phyloP scores from a whole-genome alignment of 2,329 filamentous ascomycete species.

The Sporothrix humicola region DNA sequence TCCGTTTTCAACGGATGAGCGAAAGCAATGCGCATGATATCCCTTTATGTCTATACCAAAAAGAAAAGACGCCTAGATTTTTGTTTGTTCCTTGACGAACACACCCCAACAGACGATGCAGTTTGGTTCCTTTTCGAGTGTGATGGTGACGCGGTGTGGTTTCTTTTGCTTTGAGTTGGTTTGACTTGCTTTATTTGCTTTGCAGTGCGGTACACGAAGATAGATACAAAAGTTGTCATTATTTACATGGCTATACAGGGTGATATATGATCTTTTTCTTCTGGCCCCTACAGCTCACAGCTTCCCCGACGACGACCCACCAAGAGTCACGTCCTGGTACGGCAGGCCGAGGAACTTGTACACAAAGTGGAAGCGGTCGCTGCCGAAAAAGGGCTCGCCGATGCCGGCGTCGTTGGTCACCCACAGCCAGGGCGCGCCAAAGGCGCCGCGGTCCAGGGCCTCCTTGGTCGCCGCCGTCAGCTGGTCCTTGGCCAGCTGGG shows the following conservation, averaged over 20 bases:
- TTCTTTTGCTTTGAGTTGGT: not conserved
- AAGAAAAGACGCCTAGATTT: conserved; percentile 28
- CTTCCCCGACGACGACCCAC: not conserved
- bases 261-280: not conserved
- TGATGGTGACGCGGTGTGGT: not conserved
- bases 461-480: conserved; percentile 63
- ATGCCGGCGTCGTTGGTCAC: conserved; percentile 63
- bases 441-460: conserved; percentile 70
- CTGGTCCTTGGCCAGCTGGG: conserved; percentile 50
- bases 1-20: conserved; percentile 28
- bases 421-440: conserved; percentile 78
- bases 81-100: not conserved
- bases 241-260: not conserved
- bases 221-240: conserved; percentile 18
- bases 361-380: conserved; percentile 73
- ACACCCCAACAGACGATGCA: conserved; percentile 12
- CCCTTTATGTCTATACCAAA: conserved; percentile 31
- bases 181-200: not conserved
- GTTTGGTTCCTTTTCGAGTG: not conserved
- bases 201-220: conserved; percentile 6
- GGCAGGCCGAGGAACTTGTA: conserved; percentile 69
- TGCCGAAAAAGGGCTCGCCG: conserved; percentile 76
- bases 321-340: conserved; percentile 55
- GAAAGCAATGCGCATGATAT: conserved; percentile 38
- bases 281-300: too few relatives aligned